A percentile compares a stretch with the other conserved stretches of the same genome.
Conservation (phyloP, 352 stramenopile species). For the Vaucheria bursata region DNA sequence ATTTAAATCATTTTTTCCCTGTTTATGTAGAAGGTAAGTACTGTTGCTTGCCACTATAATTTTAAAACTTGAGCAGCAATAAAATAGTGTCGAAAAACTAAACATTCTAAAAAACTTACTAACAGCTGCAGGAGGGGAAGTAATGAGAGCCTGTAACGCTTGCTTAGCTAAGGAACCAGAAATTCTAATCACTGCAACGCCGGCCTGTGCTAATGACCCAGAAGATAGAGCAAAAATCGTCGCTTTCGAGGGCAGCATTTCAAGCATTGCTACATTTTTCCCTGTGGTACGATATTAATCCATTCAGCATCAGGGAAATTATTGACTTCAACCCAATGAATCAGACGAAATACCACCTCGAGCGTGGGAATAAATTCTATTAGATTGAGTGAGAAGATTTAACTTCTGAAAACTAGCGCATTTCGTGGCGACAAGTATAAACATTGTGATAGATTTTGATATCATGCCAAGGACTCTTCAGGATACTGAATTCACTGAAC, state of each 20-base stretch:
- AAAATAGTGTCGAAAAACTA: too few species aligned
- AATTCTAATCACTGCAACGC: slow-evolving; percentile 74
- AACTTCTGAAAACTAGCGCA: neutral
- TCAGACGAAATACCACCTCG: too few species aligned
- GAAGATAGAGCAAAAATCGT: slow-evolving; percentile 82
- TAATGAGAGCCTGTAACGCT: slow-evolving; percentile 59
- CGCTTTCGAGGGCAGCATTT: slow-evolving; percentile 48
- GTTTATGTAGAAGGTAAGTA: too few species aligned
- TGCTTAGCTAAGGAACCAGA: slow-evolving; percentile 63
- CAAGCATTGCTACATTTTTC: neutral
- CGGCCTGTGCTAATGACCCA: slow-evolving; percentile 60
- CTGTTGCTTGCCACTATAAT: too few species aligned
- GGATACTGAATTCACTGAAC: too few species aligned
- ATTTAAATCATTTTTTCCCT: too few species aligned
- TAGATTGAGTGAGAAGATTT: too few species aligned
- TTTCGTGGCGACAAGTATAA: neutral
- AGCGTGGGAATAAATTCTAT: too few species aligned
- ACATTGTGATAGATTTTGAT: neutral
- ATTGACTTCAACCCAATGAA: too few species aligned
- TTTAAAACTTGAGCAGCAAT: too few species aligned
- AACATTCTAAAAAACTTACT: neutral
- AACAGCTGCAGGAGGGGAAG: neutral
- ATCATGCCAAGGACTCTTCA: too few species aligned
- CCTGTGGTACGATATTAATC: neutral
- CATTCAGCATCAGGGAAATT: too few species aligned